Evolutionary conservation across 129 eudicot genomes (phyloP).

Genomic region (Centella asiatica): DNA sequence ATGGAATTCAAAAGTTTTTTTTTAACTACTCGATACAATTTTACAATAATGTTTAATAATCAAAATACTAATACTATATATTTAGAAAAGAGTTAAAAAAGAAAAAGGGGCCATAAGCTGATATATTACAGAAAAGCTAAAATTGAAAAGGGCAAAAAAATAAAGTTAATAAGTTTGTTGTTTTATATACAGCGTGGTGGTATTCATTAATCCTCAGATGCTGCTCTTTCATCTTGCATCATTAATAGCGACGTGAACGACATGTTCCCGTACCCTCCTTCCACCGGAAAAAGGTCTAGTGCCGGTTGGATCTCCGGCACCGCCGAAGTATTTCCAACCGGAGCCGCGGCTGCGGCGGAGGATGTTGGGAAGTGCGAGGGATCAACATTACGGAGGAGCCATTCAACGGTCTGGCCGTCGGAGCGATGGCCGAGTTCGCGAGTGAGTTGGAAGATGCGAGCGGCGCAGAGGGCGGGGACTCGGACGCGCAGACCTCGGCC

Average conservation of each 20-base stretch:
- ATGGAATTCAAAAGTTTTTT: no score
- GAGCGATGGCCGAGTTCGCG: slow-evolving; percentile 19
- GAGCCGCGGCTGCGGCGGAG: neutral
- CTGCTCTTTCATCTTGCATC: neutral
- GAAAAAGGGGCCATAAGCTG: no score
- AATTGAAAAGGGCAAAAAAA: no score
- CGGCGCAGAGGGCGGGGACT: slow-evolving; percentile 18
- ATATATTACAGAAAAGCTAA: no score
- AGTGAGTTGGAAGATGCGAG: slow-evolving; percentile 21
- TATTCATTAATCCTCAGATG: neutral
- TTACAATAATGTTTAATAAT: no score
- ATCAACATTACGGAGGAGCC: slow-evolving; percentile 23
- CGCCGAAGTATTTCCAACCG: neutral
- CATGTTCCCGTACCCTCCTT: neutral
- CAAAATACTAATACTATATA: no score
- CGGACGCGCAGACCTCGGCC: slow-evolving; percentile 20
- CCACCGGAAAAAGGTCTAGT: neutral
- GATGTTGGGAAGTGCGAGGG: slow-evolving; percentile 3
- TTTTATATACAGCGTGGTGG: no score
- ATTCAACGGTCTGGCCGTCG: slow-evolving; percentile 23
- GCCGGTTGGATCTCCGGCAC: neutral
- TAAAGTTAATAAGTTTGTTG: no score
- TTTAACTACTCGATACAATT: no score
- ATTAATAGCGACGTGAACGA: neutral
- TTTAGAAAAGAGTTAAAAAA: no score